A percentile compares a stretch with the other conserved stretches of the same genome.
These are phyloP conservation scores for Sisymbrium irio DNA, from an alignment of 345 rosid species.

Conservation along the genomic window DNA sequence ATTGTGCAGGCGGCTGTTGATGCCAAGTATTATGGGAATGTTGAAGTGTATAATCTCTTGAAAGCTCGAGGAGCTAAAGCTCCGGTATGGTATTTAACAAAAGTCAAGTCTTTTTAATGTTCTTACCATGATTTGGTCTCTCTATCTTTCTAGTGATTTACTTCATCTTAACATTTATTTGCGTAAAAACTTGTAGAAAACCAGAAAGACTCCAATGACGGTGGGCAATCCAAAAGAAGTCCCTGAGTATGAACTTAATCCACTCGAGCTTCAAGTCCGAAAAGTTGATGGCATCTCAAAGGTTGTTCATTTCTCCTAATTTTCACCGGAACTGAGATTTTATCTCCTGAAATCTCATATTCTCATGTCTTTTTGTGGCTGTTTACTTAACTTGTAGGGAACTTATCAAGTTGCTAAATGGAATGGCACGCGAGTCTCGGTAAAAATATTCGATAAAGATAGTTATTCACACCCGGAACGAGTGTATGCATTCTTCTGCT, in stretches of 20 bases:
- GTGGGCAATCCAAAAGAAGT: slow-evolving; percentile 87
- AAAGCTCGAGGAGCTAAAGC: slow-evolving; percentile 89
- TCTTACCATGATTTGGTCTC: neutral
- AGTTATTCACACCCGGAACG: slow-evolving; percentile 62
- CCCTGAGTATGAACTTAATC: slow-evolving; percentile 96
- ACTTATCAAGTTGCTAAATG: slow-evolving; percentile 95
- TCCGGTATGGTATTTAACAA: slow-evolving; percentile 47
- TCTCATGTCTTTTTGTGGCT: neutral
- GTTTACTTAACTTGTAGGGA: slow-evolving; percentile 49
- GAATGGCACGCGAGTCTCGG: slow-evolving; percentile 94
- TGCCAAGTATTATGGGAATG: slow-evolving; percentile 84
- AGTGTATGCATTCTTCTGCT: slow-evolving; percentile 47
- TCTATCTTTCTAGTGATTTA: neutral
- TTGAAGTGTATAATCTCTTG: slow-evolving; percentile 71
- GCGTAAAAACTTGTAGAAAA: slow-evolving; percentile 49
- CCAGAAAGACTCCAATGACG: slow-evolving; percentile 91
- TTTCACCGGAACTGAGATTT: neutral
- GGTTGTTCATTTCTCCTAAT: slow-evolving; percentile 36
- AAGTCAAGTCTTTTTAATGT: no score
- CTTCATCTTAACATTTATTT: slow-evolving; percentile 13
- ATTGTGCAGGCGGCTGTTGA: slow-evolving; percentile 78
- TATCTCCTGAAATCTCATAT: neutral
- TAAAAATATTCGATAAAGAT: slow-evolving; percentile 85
- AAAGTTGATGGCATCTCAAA: slow-evolving; percentile 80
- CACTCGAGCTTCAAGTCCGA: slow-evolving; percentile 85